These are phyloP conservation scores for Acanthamoeba pearcei DNA, from an alignment of 208 protist species.

Conservation along the genomic window DNA sequence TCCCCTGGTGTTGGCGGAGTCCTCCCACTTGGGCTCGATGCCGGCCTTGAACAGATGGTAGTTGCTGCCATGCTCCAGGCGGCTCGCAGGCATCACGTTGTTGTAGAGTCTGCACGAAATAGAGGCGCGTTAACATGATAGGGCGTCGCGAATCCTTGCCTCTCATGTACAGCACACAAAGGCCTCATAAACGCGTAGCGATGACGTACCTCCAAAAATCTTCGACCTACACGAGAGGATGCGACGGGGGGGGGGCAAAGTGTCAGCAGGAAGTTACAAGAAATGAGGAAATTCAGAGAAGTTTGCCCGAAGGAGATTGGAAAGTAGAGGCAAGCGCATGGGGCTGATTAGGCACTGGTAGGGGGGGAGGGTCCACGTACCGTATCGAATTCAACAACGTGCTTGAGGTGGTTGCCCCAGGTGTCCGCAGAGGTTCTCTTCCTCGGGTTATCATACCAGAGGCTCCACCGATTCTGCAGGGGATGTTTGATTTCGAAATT, in stretches of 20 bases:
- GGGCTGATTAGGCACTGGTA: not conserved
- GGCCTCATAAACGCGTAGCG: not conserved
- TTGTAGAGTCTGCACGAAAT: conserved; percentile 93
- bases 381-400: conserved; percentile 85
- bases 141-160: no score
- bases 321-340: not conserved
- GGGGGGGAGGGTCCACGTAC: not conserved
- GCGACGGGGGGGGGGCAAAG: not conserved
- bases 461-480: conserved; percentile 85
- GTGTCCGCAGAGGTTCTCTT: conserved; percentile 75
- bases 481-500: conserved; percentile 84
- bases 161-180: not conserved
- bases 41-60: conserved; percentile 96
- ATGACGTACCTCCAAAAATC: conserved; percentile 83
- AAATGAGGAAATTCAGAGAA: conserved; percentile 18
- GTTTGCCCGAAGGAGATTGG: not conserved
- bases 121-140: not conserved
- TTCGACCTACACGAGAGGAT: conserved; percentile 71
- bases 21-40: conserved; percentile 97
- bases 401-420: conserved; percentile 81
- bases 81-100: conserved; percentile 92
- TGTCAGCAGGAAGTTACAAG: not conserved
- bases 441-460: conserved; percentile 86
- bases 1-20: conserved; percentile 92
- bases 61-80: conserved; percentile 90